Evolutionary conservation across 2,329 filamentous ascomycete genomes (phyloP).

Genomic region (Fonsecaea multimorphosa): DNA sequence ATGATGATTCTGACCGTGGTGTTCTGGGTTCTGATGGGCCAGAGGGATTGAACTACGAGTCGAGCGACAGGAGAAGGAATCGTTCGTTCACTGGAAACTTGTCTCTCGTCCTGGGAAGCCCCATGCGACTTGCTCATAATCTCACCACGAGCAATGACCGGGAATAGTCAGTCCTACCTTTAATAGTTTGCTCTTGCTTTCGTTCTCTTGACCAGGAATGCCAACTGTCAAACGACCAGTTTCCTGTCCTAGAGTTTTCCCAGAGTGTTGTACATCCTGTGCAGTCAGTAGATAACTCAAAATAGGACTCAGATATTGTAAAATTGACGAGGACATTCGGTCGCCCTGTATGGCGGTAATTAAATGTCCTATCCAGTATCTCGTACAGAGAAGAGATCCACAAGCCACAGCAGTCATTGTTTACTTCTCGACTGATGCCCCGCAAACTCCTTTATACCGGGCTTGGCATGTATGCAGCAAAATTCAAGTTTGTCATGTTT

Average conservation of each 20-base stretch:
- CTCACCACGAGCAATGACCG: background rate
- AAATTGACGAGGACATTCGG: too few relatives aligned
- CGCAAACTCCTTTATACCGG: background rate
- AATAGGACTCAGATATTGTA: too few relatives aligned
- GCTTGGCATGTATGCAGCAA: conserved; percentile 5
- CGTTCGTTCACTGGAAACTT: background rate
- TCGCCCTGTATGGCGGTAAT: too few relatives aligned
- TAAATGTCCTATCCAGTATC: too few relatives aligned
- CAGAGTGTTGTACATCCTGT: background rate
- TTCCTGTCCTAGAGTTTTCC: background rate
- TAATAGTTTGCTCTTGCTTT: background rate
- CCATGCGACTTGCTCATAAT: background rate
- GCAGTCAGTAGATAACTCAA: too few relatives aligned
- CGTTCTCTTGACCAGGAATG: background rate
- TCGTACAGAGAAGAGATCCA: too few relatives aligned
- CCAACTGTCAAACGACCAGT: background rate
- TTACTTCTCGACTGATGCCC: too few relatives aligned
- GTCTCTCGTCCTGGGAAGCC: background rate
- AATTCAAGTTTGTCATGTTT: background rate
- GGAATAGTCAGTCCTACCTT: background rate
- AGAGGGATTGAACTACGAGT: conserved; percentile 23
- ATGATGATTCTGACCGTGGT: conserved; percentile 33
- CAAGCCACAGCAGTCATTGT: too few relatives aligned
- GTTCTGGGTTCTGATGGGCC: conserved; percentile 29
- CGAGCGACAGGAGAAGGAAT: background rate